Base-by-base conservation (phyloP, 1,284 basidiomycete species). In the Leccinum pachyderme region DNA sequence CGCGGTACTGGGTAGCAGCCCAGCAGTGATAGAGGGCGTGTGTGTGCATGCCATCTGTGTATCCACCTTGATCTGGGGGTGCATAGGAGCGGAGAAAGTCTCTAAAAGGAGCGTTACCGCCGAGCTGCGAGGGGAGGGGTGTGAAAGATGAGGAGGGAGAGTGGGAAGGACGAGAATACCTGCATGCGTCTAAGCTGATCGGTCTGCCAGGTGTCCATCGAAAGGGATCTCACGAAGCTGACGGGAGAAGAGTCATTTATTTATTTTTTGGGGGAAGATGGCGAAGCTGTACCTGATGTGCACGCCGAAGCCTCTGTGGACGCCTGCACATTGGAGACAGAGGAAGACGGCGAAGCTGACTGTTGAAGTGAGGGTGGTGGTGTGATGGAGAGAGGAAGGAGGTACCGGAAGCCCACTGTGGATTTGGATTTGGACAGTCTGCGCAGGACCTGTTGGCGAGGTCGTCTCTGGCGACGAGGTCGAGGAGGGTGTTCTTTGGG, bases 141-240 rank as follows among this genome's bases (percentile, higher is more conserved):
- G 56, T 18, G 18, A 18, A 59, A 27, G 55, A 53, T 22, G 39
- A 7, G 11, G 44, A 43, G 53, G 37, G 25, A 47, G 48, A 52
- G 43, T 62, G 48, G 33, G 55, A 51, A 39, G 15, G 50, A 54
- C 48, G 52, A 7, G 59, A 77, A 50, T 45, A 92, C 91, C 83
- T 90, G 86, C 92, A 98, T 96, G 61, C 93, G 86, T 66, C 77
- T 86, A 62, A 96, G 78, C 72, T 98, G 94, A 52, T 94, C 91
- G 39, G 87, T 83, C 56, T 92, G 89, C 94, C 94, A 97, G 64
- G 93, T 89, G 74, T 96, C 94, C 94, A 97, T 97, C 54, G 93
- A 95, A 63, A 93, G 84, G 48, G 91, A 94, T 66, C 93, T 82
- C 52, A 96, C 91, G 74, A 95, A 95, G 68, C 91, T 94, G 72